Conservation (phyloP, 2,329 filamentous ascomycete genomes). For the Neurospora sp. region DNA sequence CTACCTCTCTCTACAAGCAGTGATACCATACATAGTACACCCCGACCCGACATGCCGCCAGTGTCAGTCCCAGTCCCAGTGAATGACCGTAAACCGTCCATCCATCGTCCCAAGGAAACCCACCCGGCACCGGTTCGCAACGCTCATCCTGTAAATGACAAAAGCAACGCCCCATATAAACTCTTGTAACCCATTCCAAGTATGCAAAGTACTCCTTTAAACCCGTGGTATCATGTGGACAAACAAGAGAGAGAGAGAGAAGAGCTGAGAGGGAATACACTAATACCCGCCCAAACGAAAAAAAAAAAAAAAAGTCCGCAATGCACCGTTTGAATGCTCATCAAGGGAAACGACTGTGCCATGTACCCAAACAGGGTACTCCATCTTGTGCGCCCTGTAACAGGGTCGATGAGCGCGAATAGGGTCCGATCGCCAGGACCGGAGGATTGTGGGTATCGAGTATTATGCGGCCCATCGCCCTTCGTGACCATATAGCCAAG, state of each 20-base stretch:
- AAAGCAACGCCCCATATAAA: not conserved
- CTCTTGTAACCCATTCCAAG: not conserved
- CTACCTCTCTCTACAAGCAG: not conserved
- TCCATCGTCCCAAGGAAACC: not conserved
- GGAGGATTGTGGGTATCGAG: not conserved
- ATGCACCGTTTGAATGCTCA: not conserved
- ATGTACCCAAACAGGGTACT: not conserved
- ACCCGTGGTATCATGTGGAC: not conserved
- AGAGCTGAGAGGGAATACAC: not conserved
- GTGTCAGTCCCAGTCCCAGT: not conserved
- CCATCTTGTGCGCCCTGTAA: not conserved
- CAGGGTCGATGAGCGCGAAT: not conserved
- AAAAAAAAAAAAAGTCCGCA: not conserved
- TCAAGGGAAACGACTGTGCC: not conserved
- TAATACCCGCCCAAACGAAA: not conserved
- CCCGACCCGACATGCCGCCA: not conserved
- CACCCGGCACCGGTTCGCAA: not conserved
- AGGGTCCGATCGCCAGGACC: not conserved
- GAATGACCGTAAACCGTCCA: not conserved
- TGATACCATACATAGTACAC: not conserved
- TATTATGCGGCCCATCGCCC: not conserved
- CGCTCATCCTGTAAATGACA: not conserved
- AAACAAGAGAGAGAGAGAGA: not conserved
- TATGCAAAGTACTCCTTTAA: not conserved
- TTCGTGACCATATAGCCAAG: not conserved